Base-by-base conservation (phyloP, 177 flowering plant species). In the Vitis hybrid region DNA sequence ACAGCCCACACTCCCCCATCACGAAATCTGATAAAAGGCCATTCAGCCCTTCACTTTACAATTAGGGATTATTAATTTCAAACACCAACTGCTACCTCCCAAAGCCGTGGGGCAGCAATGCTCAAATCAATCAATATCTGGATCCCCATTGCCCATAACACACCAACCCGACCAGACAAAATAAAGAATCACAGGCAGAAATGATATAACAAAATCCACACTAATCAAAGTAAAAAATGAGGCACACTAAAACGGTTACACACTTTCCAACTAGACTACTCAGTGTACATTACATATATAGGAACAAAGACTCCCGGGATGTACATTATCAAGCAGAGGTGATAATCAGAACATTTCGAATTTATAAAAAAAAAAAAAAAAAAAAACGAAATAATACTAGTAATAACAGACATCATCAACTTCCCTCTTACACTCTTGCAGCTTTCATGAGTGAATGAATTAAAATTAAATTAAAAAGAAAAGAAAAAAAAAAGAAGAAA, bases 321-420 rank as follows among this genome's bases (percentile, higher is more conserved):
- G 63, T 77, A 77, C 80, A 79, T 51, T 75, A 77, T 74, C 71
- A 73, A 70, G 60, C 60, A 44, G 68, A 15, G 17, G 4, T 24
- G 47, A 57, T 20, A 52, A n/a, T 22, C 5, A 56, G 5, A 15
- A 24, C 54, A 50, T 65, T 33, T 57, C 47, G 47, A 38, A 38
- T 38, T 38, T 38, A 0, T 2, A 22, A 33, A 33, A 52, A 74
- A 69, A 22, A 18, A 60, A 68, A 54, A 59, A 44, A 68, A 60
- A 66, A 15, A 33, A 19, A 53, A 54, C 1, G 49, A 49, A 60
- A 76, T 6, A 6, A 59, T 19, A 59, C 24, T 17, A 8, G 18
- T 17, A 38, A 24, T 47, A 3, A 67, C 44, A 50, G 52, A 53
- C 70, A 60, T 68, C 64, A 59, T 22, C 6, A 38, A 44, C 50